Base-by-base conservation (phyloP, 768 basidiomycete species). In the Asterophora lycoperdoides region DNA sequence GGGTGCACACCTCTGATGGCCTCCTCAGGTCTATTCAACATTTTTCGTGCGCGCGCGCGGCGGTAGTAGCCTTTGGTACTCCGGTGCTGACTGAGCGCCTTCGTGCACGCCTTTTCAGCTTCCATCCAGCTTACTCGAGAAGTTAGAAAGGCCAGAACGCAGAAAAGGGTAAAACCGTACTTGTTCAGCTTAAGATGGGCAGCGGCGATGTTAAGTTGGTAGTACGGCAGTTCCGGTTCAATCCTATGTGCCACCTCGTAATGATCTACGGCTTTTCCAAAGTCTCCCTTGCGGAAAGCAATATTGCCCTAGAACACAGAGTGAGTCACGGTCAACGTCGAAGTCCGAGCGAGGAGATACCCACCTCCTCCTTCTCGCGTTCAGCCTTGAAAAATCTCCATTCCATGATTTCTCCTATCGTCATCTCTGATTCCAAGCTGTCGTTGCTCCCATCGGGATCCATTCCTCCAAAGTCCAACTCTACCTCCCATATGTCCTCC, bases 191-290 rank as follows among this genome's bases (percentile, higher is more conserved):
- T 89, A 30, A 89, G 63, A 61, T 87, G 74, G 0, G 86, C 86
- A 1, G 85, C 85, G 3, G 86, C 86, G 19, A 88, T 73, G 57
- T 89, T 89, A 30, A 88, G 76, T 58, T 86, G 81, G 56, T 89
- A 89, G 57, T 84, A 80, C 1, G 86, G 84, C 52, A 88, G 63
- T 60, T 88, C 86, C 2, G 84, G 78, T 57, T 88, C 86, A 36
- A 84, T 82, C 5, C 70, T 57, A 59, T 81, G 71, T 1, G 86
- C 86, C 4, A 67, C 63, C 58, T 79, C 72, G 62, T 89, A 89
- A 47, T 75, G 72, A 45, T 69, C 59, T 45, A 84, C 75, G 0
- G 86, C 86, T 4, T 57, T 56, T 13, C 69, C 64, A 52, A 71
- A 88, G 35, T 83, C 74, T 14, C 81, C 83, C 44, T 74, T 73